These are phyloP conservation scores for Kregervanrija pseudodelftensis DNA, from an alignment of 805 yeast species.

Conservation along the genomic window DNA sequence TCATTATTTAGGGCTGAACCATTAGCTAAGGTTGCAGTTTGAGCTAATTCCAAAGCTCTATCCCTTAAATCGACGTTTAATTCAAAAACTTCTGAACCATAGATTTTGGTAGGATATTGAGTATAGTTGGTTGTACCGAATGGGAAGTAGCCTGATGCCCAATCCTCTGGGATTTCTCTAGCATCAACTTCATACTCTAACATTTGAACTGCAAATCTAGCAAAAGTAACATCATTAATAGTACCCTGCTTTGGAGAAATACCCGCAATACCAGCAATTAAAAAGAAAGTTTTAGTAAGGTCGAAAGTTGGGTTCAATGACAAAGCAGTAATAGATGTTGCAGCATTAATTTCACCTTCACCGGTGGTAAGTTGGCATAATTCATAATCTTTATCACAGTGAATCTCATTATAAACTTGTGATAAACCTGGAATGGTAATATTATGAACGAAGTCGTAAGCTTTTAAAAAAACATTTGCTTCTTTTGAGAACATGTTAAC, in stretches of 20 bases:
- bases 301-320: constrained; percentile 48
- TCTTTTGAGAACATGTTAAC: constrained; percentile 51
- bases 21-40: constrained; percentile 33
- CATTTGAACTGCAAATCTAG: constrained; percentile 56
- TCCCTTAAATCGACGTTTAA: constrained; percentile 52
- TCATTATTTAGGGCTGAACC: constrained; percentile 39
- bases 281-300: constrained; percentile 51
- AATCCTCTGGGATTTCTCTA: constrained; percentile 40
- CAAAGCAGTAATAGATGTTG: constrained; percentile 49
- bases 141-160: constrained; percentile 56
- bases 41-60: constrained; percentile 48
- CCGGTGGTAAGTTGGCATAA: constrained; percentile 62
- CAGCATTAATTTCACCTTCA: constrained; percentile 64
- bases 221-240: constrained; percentile 52
- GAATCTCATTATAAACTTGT: constrained; percentile 49
- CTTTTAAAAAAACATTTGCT: constrained; percentile 44
- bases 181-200: constrained; percentile 54
- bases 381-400: constrained; percentile 45
- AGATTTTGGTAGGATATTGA: constrained; percentile 45
- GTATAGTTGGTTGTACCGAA: constrained; percentile 44
- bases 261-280: constrained; percentile 63
- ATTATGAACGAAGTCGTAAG: constrained; percentile 42
- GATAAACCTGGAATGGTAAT: constrained; percentile 61
- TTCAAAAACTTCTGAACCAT: constrained; percentile 62
- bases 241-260: constrained; percentile 51